These are phyloP conservation scores for Gossypium aridum DNA, from an alignment of 441 rosid genomes.

Conservation along the genomic window DNA sequence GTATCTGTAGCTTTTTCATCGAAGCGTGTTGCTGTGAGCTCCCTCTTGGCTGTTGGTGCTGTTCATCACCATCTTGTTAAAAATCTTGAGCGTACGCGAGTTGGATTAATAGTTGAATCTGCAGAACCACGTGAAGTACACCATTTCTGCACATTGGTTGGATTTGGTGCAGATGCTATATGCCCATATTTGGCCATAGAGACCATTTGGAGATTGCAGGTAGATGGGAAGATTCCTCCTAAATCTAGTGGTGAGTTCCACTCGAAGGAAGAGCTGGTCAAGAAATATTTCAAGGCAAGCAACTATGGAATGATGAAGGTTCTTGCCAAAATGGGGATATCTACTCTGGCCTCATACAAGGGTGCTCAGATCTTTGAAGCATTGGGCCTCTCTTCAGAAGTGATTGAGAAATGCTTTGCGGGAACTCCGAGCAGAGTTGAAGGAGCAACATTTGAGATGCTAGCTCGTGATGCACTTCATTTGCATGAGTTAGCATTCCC, in stretches of 20 bases:
- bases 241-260: constrained; percentile 79
- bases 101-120: constrained; percentile 88
- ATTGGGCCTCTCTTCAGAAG: constrained; percentile 94
- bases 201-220: constrained; percentile 86
- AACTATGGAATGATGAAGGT: constrained; percentile 99
- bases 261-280: constrained; percentile 82
- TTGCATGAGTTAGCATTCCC: constrained; percentile 97
- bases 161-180: constrained; percentile 98
- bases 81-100: constrained; percentile 84
- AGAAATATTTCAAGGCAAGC: constrained; percentile 97
- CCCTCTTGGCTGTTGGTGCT: constrained; percentile 98
- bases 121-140: constrained; percentile 99
- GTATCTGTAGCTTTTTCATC: constrained; percentile 67
- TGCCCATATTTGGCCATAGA: constrained; percentile 95
- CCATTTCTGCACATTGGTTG: constrained; percentile 96
- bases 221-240: constrained; percentile 96
- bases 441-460: constrained; percentile 99
- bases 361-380: constrained; percentile 99
- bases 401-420: constrained; percentile 93
- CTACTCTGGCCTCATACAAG: constrained; percentile 97
- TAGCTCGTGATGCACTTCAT: constrained; percentile 79
- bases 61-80: constrained; percentile 95
- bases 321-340: constrained; percentile 99
- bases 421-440: constrained; percentile 99
- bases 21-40: constrained; percentile 85